phyloP scores from a whole-genome alignment of 192 early-diverging fungal genomes.

The Coemansia javaensis region DNA sequence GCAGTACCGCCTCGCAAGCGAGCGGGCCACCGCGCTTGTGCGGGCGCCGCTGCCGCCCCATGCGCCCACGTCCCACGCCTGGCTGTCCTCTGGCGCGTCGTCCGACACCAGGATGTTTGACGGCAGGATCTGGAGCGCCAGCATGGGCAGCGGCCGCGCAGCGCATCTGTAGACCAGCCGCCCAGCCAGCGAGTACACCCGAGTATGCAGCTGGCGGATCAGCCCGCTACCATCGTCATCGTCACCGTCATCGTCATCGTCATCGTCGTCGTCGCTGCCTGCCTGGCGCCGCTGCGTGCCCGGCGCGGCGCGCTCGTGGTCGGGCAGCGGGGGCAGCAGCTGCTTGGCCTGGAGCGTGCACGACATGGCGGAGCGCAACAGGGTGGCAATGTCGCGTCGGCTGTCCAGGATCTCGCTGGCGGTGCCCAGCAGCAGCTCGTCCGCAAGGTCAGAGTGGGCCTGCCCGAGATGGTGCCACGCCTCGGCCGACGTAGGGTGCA shows the following conservation, averaged over 20 bases:
- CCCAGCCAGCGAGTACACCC: conserved; percentile 18
- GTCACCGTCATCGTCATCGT: background rate
- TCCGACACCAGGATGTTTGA: conserved; percentile 28
- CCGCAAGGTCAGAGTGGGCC: conserved; percentile 39
- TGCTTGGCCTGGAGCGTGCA: conserved; percentile 34
- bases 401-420: conserved; percentile 29
- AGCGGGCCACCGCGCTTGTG: conserved; percentile 2
- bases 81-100: conserved; percentile 8
- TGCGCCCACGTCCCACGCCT: conserved; percentile 32
- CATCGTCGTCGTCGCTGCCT: background rate
- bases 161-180: conserved; percentile 30
- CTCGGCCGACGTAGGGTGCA: conserved; percentile 21
- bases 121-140: conserved; percentile 34
- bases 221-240: background rate
- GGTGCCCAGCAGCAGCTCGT: conserved; percentile 39
- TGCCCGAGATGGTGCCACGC: conserved; percentile 36
- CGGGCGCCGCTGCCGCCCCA: conserved; percentile 10
- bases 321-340: conserved; percentile 13
- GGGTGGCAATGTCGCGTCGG: conserved; percentile 23
- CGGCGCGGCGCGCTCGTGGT: too few species aligned
- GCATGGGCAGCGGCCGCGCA: conserved; percentile 21
- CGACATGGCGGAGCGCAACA: conserved; percentile 34
- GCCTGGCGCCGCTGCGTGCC: too few species aligned
- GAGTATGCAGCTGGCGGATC: conserved; percentile 7
- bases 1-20: conserved; percentile 27